Conservation (phyloP, 495 filamentous ascomycete genomes). For the Amphirosellinia nigrospora region DNA sequence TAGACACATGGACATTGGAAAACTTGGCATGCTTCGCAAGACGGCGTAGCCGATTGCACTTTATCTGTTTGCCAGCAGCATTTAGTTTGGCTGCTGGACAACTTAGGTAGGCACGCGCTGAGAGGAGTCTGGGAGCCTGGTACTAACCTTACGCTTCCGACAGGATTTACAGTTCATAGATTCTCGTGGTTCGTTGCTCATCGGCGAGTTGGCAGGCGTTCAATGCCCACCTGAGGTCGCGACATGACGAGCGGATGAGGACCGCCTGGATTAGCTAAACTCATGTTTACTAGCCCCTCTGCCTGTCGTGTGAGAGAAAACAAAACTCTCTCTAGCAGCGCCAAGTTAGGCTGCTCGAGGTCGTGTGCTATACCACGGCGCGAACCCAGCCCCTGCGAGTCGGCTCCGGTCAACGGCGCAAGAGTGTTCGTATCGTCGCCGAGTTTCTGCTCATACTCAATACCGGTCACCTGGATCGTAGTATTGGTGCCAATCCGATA, state of each 20-base stretch:
- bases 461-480: background rate
- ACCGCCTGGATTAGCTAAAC: slow-evolving; percentile 36
- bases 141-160: slow-evolving; percentile 79
- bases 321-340: background rate
- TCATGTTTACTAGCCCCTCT: slow-evolving; percentile 40
- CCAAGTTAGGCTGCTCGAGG: background rate
- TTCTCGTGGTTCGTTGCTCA: slow-evolving; percentile 78
- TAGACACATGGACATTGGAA: slow-evolving; percentile 90
- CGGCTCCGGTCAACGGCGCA: slow-evolving; percentile 12
- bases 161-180: slow-evolving; percentile 96
- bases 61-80: slow-evolving; percentile 65
- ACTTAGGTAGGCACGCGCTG: background rate
- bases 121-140: background rate
- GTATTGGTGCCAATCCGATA: background rate
- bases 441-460: slow-evolving; percentile 19
- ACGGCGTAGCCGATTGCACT: slow-evolving; percentile 83
- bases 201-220: slow-evolving; percentile 76
- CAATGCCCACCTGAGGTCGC: slow-evolving; percentile 83
- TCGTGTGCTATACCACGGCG: slow-evolving; percentile 10
- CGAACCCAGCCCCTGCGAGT: background rate
- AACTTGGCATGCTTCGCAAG: slow-evolving; percentile 86
- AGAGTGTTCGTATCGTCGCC: slow-evolving; percentile 5
- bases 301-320: background rate
- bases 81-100: slow-evolving; percentile 32
- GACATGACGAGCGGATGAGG: slow-evolving; percentile 60